Evolutionary conservation across 257 asterid species (phyloP).

Genomic region (Gentiana dahurica): DNA sequence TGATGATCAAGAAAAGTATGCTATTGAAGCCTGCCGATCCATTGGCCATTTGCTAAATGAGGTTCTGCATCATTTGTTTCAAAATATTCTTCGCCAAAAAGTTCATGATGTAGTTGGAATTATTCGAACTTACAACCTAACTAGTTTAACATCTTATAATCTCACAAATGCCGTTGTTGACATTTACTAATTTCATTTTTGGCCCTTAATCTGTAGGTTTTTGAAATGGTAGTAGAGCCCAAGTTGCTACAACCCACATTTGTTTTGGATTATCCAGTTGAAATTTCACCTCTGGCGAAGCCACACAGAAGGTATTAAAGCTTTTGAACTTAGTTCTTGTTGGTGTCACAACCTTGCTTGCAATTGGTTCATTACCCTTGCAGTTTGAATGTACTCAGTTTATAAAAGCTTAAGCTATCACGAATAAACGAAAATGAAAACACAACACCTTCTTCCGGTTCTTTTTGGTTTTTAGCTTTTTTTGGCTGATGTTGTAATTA

Average conservation of each 20-base stretch:
- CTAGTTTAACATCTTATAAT: background rate
- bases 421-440: no score
- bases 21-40: constrained; percentile 67
- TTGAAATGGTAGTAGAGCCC: constrained; percentile 78
- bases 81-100: background rate
- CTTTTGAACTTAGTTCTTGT: background rate
- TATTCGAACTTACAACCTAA: background rate
- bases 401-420: no score
- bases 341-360: no score
- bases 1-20: constrained; percentile 28
- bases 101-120: background rate
- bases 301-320: constrained; percentile 73
- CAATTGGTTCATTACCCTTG: no score
- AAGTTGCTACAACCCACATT: constrained; percentile 84
- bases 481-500: no score
- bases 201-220: constrained; percentile 10
- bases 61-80: constrained; percentile 29
- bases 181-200: no score
- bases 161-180: background rate
- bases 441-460: no score
- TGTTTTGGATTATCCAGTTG: constrained; percentile 94
- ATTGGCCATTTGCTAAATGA: constrained; percentile 81
- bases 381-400: no score
- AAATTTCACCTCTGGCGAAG: constrained; percentile 95
- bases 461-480: no score